Base-by-base conservation (phyloP, 805 yeast species). In the Saccharomycopsis fibuligera region DNA sequence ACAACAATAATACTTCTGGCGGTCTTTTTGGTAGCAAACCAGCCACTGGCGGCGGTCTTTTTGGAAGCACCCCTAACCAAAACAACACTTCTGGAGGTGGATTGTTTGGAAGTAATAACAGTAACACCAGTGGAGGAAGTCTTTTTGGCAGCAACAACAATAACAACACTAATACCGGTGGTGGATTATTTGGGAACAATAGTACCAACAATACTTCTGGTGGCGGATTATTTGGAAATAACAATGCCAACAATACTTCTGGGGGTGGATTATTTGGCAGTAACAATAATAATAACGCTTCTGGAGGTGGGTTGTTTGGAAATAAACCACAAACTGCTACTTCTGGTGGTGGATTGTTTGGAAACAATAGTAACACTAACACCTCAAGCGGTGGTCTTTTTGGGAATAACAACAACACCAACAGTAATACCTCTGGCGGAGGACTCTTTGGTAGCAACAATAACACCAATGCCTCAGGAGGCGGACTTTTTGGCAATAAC, bases 11-110 rank as follows among this genome's bases (percentile, higher is more conserved):
- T n/a, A 51, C 62, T 9, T 60, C 64, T n/a, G 70, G 73, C 14
- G 75, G 76, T 3, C 58, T 74, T 47, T 76, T 77, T 59, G 79
- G 79, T 21, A 65, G 61, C 39, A 59, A 58, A 25, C 35, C 29
- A 16, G 55, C 58, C 31, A 52, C 59, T 24, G 61, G 66, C 8
- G 68, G 69, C 14, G 63, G 66, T 3, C 56, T 68, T 23, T 68
- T 68, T 53, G 72, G 73, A 19, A 55, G 62, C 23, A 52, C 45
- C 35, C 54, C 46, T 36, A 44, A 58, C 8, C 57, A 59, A 47
- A 54, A 35, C 47, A 51, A 56, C 16, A 57, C 51, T 16, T 57
- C 65, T 5, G 63, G 62, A 16, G 70, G 67, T 25, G 69, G 72
- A 3, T 59, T 67, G 31, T 76, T 75, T 58, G 78, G 78, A 16